Evolutionary conservation across 2,329 filamentous ascomycete species (phyloP).

Genomic region (Aspergillus sclerotialis): DNA sequence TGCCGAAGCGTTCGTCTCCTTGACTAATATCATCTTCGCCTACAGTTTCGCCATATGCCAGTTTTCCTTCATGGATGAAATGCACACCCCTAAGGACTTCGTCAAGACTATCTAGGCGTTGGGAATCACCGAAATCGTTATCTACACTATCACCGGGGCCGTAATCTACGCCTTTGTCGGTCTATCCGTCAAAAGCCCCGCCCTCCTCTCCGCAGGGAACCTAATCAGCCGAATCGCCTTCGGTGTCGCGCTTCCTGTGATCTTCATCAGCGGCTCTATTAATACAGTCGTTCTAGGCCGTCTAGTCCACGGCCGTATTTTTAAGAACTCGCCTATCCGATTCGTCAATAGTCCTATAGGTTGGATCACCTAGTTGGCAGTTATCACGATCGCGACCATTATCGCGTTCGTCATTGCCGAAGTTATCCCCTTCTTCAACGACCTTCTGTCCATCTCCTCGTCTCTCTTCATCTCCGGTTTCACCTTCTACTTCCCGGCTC

Average conservation of each 20-base stretch:
- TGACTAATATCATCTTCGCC: constrained; percentile 23
- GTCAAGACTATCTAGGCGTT: constrained; percentile 6
- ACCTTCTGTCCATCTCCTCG: constrained; percentile 39
- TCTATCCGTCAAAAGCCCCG: constrained; percentile 17
- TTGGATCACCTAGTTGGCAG: constrained; percentile 20
- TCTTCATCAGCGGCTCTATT: constrained; percentile 24
- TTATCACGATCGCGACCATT: constrained; percentile 54
- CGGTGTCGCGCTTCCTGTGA: constrained; percentile 20
- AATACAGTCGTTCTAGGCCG: constrained; percentile 22
- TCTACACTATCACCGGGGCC: constrained; percentile 7
- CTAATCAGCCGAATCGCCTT: constrained; percentile 20
- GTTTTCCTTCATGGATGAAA: constrained; percentile 7
- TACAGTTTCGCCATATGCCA: constrained; percentile 30
- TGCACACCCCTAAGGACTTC: constrained; percentile 7
- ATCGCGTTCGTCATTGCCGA: constrained; percentile 75
- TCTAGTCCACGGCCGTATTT: constrained; percentile 20
- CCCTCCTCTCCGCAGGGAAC: constrained; percentile 18
- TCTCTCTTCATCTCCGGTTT: constrained; percentile 81
- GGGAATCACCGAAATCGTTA: constrained; percentile 4
- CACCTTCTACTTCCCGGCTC: constrained; percentile 63
- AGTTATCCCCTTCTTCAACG: constrained; percentile 77
- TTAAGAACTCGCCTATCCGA: constrained; percentile 21
- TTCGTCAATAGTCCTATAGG: constrained; percentile 21
- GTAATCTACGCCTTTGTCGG: constrained; percentile 23
- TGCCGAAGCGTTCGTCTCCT: constrained; percentile 18